Evolutionary conservation across 306 rosid genomes (phyloP).

Genomic region (Datisca glomerata): DNA sequence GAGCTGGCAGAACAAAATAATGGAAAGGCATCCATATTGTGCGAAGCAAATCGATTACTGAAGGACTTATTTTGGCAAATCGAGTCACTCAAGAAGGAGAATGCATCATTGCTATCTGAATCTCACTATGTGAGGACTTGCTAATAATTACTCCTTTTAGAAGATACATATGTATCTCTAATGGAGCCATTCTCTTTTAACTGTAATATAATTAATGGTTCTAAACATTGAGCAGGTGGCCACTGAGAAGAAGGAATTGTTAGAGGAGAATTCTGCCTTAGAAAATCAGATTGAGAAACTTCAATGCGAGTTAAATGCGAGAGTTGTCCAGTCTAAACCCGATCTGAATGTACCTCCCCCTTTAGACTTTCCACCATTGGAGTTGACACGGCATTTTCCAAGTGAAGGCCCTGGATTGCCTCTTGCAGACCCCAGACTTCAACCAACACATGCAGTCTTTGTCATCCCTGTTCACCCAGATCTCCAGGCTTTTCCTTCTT

Average conservation of each 20-base stretch:
- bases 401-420: conserved; percentile 33
- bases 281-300: conserved; percentile 59
- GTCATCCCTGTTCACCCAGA: conserved; percentile 44
- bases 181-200: background rate
- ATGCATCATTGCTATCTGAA: conserved; percentile 50
- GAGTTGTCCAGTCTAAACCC: conserved; percentile 50
- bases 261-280: conserved; percentile 59
- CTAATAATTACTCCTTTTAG: background rate
- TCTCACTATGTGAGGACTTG: conserved; percentile 51
- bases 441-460: conserved; percentile 46
- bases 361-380: conserved; percentile 19
- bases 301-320: conserved; percentile 47
- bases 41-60: conserved; percentile 50
- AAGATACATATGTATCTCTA: background rate
- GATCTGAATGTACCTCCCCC: conserved; percentile 53
- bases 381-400: conserved; percentile 22
- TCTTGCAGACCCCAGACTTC: conserved; percentile 32
- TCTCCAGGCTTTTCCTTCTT: conserved; percentile 31
- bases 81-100: conserved; percentile 53
- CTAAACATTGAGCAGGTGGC: conserved; percentile 38
- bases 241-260: conserved; percentile 62
- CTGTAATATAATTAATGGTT: conserved; percentile 2
- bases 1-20: conserved; percentile 47
- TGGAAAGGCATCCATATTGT: conserved; percentile 59
- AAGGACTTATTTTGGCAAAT: conserved; percentile 63